Evolutionary conservation across 305 asterid species (phyloP).

Genomic region (Solanum aculeatissimum): DNA sequence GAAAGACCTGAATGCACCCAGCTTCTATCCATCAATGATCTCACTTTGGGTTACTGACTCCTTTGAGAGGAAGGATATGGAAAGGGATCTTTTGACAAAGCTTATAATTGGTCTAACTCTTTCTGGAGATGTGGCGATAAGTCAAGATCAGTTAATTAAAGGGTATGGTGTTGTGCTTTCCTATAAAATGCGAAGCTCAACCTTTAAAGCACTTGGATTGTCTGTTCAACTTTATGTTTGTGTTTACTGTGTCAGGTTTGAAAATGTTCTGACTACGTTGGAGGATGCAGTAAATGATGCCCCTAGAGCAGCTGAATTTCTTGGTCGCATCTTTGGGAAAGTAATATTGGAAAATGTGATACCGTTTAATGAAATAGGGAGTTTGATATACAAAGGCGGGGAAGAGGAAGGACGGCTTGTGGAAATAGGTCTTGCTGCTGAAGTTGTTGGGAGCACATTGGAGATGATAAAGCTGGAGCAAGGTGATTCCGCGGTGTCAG

Average conservation of each 20-base stretch:
- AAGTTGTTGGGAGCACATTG: slow-evolving; percentile 26
- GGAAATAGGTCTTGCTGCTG: slow-evolving; percentile 38
- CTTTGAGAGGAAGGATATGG: slow-evolving; percentile 41
- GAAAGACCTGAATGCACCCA: slow-evolving; percentile 28
- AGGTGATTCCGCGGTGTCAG: slow-evolving; percentile 19
- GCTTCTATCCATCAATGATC: slow-evolving; percentile 35
- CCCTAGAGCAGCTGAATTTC: slow-evolving; percentile 40
- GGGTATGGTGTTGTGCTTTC: slow-evolving; percentile 16
- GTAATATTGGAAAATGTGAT: slow-evolving; percentile 16
- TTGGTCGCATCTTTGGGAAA: slow-evolving; percentile 29
- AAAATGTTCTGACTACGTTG: slow-evolving; percentile 18
- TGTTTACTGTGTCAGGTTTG: slow-evolving; percentile 19
- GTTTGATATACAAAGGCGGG: slow-evolving; percentile 30
- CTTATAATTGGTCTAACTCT: slow-evolving; percentile 28
- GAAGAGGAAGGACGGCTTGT: slow-evolving; percentile 37
- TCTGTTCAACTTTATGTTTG: neutral
- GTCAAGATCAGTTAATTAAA: slow-evolving; percentile 16
- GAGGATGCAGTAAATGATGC: slow-evolving; percentile 51
- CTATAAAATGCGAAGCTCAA: neutral
- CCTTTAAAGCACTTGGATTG: neutral
- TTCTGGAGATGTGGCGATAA: slow-evolving; percentile 17
- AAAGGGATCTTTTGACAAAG: slow-evolving; percentile 30
- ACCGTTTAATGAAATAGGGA: slow-evolving; percentile 18
- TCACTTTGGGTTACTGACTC: slow-evolving; percentile 40
- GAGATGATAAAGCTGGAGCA: slow-evolving; percentile 23